phyloP scores from a whole-genome alignment of 2,329 filamentous ascomycete species.

The Annulohypoxylon truncatum region DNA sequence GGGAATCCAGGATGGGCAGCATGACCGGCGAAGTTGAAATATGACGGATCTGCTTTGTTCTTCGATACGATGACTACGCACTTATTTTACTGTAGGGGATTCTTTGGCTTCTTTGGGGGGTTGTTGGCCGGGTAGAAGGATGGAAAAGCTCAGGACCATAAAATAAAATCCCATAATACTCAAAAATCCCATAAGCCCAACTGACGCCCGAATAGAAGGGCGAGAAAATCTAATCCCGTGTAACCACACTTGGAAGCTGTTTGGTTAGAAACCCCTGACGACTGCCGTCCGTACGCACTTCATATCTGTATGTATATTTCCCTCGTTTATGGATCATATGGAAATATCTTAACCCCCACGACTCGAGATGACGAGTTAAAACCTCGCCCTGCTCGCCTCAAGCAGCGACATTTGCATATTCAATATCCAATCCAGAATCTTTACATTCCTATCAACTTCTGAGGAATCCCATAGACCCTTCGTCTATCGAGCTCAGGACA shows the following conservation, averaged over 20 bases:
- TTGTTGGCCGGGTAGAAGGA: background rate
- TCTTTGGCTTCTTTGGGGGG: background rate
- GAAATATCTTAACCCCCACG: constrained; percentile 22
- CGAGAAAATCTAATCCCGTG: constrained; percentile 12
- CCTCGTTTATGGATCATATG: constrained; percentile 3
- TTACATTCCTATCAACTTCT: background rate
- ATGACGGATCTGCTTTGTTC: background rate
- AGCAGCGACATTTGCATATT: constrained; percentile 1
- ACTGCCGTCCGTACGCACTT: background rate
- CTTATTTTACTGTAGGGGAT: background rate
- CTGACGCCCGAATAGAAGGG: constrained; percentile 3
- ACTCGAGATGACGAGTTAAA: constrained; percentile 1
- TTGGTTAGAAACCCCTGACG: background rate
- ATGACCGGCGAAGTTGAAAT: background rate
- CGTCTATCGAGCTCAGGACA: background rate
- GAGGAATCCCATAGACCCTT: constrained; percentile 3
- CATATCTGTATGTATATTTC: background rate
- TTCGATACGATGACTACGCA: background rate
- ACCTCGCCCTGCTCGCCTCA: background rate
- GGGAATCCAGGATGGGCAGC: background rate
- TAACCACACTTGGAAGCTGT: constrained; percentile 29
- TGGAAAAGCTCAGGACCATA: constrained; percentile 9
- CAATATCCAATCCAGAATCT: background rate
- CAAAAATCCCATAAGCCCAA: constrained; percentile 25
- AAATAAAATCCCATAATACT: constrained; percentile 22